Evolutionary conservation across 2,329 filamentous ascomycete genomes (phyloP).

Genomic region (Colletotrichum sp.): DNA sequence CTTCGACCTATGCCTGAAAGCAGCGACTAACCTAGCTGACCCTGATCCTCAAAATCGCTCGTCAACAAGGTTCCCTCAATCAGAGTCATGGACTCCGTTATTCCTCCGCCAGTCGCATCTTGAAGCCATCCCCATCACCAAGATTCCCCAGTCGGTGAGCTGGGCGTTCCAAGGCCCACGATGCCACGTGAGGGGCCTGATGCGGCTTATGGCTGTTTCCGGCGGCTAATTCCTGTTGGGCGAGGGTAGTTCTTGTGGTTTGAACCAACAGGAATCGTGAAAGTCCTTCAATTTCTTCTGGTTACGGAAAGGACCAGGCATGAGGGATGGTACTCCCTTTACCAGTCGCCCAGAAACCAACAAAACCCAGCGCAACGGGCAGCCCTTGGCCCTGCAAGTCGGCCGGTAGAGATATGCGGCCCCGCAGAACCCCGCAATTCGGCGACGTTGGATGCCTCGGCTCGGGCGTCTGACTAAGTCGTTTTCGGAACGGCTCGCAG

Average conservation of each 20-base stretch:
- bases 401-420: slow-evolving; percentile 10
- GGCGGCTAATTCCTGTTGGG: not conserved
- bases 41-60: not conserved
- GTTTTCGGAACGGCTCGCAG: not conserved
- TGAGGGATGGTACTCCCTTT: not conserved
- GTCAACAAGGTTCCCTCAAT: not conserved
- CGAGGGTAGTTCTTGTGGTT: not conserved
- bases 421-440: slow-evolving; percentile 5
- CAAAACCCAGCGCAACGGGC: not conserved
- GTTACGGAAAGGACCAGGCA: not conserved
- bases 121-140: not conserved
- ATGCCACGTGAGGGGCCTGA: slow-evolving; percentile 1
- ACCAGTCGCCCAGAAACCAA: not conserved
- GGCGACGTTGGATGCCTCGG: slow-evolving; percentile 6
- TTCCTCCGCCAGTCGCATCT: slow-evolving; percentile 12
- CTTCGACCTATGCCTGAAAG: not conserved
- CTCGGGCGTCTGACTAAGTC: not conserved
- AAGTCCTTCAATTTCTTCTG: not conserved
- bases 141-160: not conserved
- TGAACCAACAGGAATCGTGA: not conserved
- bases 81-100: not conserved
- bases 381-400: not conserved
- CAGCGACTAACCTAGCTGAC: not conserved
- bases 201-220: not conserved
- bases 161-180: not conserved